A percentile compares a stretch with the other conserved stretches of the same genome.
These are phyloP conservation scores for Rhizoclosmatium globosum DNA, from an alignment of 192 early-diverging fungal species.

Conservation along the genomic window DNA sequence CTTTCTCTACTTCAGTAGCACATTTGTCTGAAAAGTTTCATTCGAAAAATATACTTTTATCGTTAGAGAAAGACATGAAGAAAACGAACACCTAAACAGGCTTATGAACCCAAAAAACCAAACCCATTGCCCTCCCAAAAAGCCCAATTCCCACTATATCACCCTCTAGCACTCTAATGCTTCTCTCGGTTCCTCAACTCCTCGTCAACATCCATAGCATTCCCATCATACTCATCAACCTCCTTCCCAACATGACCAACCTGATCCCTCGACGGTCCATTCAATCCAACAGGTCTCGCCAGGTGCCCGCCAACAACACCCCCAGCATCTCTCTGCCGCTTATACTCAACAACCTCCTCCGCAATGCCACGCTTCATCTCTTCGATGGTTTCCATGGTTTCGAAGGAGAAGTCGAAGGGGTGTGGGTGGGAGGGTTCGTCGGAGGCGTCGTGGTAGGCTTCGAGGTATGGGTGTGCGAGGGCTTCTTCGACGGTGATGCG, in stretches of 20 bases:
- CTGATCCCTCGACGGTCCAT: conserved; percentile 49
- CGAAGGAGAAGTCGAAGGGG: conserved; percentile 62
- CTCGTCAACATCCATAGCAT: conserved; percentile 64
- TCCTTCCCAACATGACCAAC: conserved; percentile 46
- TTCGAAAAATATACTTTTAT: no score
- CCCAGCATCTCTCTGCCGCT: conserved; percentile 50
- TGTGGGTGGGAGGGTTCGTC: conserved; percentile 64
- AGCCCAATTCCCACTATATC: no score
- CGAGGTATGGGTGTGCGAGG: conserved; percentile 89
- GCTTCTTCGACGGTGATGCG: conserved; percentile 93
- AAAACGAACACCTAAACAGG: no score
- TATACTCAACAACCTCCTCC: conserved; percentile 53
- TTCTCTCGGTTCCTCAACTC: conserved; percentile 50
- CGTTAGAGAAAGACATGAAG: no score
- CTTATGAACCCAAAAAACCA: no score
- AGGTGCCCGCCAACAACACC: neutral
- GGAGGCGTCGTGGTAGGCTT: conserved; percentile 74
- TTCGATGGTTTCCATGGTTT: conserved; percentile 53
- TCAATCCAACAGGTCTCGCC: conserved; percentile 33
- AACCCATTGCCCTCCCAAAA: neutral
- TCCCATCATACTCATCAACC: conserved; percentile 52
- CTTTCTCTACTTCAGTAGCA: no score
- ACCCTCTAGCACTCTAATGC: neutral
- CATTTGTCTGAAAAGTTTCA: no score
- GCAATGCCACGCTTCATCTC: conserved; percentile 64